These are phyloP conservation scores for Huntiella decipiens DNA, from an alignment of 2,329 filamentous ascomycete species.

Conservation along the genomic window DNA sequence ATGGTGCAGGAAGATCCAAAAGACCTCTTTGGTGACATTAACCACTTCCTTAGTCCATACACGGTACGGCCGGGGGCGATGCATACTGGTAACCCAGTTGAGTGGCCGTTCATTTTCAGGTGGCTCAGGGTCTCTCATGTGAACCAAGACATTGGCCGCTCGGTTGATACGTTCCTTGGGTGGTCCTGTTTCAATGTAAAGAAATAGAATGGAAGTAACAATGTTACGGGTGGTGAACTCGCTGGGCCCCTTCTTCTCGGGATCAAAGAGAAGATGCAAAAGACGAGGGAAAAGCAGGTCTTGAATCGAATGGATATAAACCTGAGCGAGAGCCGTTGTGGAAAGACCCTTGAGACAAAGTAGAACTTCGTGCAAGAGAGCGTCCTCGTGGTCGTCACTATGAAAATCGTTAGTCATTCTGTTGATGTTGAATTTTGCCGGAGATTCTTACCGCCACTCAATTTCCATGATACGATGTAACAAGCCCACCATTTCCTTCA, in stretches of 20 bases:
- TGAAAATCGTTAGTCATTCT: constrained; percentile 12
- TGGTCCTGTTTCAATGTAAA: constrained; percentile 56
- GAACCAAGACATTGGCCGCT: constrained; percentile 54
- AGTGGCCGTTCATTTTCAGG: constrained; percentile 59
- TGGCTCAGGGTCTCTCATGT: constrained; percentile 61
- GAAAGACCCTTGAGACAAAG: constrained; percentile 87
- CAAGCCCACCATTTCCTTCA: constrained; percentile 75
- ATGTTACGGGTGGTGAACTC: constrained; percentile 89
- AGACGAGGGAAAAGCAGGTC: constrained; percentile 68
- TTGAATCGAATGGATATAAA: constrained; percentile 65
- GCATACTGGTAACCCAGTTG: constrained; percentile 79
- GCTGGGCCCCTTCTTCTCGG: constrained; percentile 94
- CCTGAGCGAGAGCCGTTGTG: constrained; percentile 71
- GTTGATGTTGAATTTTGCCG: constrained; percentile 5
- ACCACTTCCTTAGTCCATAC: constrained; percentile 87
- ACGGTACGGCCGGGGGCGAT: constrained; percentile 68
- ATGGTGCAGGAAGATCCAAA: constrained; percentile 97
- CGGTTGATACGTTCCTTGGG: constrained; percentile 44
- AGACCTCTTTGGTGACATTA: constrained; percentile 91
- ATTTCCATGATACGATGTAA: constrained; percentile 85
- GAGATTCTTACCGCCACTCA: constrained; percentile 63
- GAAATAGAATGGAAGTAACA: constrained; percentile 74
- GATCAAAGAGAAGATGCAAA: constrained; percentile 78
- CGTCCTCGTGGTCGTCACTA: constrained; percentile 90
- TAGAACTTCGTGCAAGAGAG: constrained; percentile 75